Conservation (phyloP, 2,329 filamentous ascomycete species). For the Pseudogymnoascus sp. region DNA sequence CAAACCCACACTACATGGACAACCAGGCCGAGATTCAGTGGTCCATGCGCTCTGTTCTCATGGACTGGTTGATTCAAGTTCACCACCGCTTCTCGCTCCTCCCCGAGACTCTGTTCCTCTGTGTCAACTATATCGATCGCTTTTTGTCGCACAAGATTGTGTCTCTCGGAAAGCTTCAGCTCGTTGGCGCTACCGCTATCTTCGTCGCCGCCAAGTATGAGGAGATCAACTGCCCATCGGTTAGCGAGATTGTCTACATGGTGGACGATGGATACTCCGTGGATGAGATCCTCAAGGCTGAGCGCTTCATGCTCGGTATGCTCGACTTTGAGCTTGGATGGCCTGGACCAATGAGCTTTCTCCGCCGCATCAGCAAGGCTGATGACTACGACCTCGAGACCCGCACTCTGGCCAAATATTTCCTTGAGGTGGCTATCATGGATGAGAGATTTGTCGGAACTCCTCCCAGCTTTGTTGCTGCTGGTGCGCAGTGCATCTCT, state of each 20-base stretch:
- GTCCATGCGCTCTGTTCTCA: conserved; percentile 95
- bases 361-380: conserved; percentile 93
- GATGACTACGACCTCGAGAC: conserved; percentile 97
- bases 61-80: conserved; percentile 98
- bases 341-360: conserved; percentile 98
- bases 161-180: conserved; percentile 86
- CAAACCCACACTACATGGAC: conserved; percentile 93
- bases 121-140: conserved; percentile 94
- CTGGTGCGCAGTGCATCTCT: conserved; percentile 85
- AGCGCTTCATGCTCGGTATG: conserved; percentile 97
- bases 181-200: conserved; percentile 91
- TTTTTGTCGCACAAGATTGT: conserved; percentile 94
- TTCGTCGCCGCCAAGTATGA: conserved; percentile 97
- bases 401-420: conserved; percentile 92
- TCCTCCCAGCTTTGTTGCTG: conserved; percentile 82
- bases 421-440: conserved; percentile 94
- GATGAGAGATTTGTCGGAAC: conserved; percentile 93
- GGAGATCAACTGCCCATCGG: conserved; percentile 94
- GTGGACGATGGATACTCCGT: conserved; percentile 83
- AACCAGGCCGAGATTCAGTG: conserved; percentile 95
- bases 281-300: conserved; percentile 93
- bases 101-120: conserved; percentile 89
- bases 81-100: conserved; percentile 85
- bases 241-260: conserved; percentile 97
- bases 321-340: conserved; percentile 91